Evolutionary conservation across 2,329 filamentous ascomycete genomes (phyloP).

Genomic region (Fusarium subtropicale): DNA sequence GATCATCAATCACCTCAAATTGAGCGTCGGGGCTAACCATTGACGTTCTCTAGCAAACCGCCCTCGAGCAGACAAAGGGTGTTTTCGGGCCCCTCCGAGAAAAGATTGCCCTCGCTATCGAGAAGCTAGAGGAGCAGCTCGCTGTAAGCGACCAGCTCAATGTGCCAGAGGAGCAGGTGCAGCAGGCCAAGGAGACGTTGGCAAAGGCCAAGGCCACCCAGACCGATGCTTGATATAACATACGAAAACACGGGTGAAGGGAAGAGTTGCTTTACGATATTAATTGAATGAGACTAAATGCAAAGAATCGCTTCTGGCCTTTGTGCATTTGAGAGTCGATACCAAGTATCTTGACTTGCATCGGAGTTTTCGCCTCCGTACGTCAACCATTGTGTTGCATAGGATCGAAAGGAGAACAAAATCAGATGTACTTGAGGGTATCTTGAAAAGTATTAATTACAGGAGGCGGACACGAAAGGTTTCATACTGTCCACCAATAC

Average conservation of each 20-base stretch:
- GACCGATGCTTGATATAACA: conserved; percentile 17
- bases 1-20: background rate
- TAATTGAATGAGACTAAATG: conserved; percentile 24
- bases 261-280: conserved; percentile 31
- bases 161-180: conserved; percentile 61
- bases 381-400: background rate
- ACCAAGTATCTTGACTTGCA: background rate
- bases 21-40: conserved; percentile 9
- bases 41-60: conserved; percentile 69
- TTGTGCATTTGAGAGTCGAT: conserved; percentile 37
- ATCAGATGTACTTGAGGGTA: conserved; percentile 41
- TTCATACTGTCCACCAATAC: background rate
- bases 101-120: conserved; percentile 77
- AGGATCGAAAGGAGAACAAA: background rate
- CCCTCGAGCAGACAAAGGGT: conserved; percentile 86
- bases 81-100: conserved; percentile 79
- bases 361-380: background rate
- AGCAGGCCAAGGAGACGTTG: conserved; percentile 66
- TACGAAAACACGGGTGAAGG: background rate
- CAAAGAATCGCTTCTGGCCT: conserved; percentile 25
- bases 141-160: conserved; percentile 68
- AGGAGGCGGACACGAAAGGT: background rate
- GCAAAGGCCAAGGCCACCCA: conserved; percentile 58
- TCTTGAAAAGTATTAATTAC: conserved; percentile 41
- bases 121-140: conserved; percentile 80